Conservation (phyloP, 495 filamentous ascomycete genomes). For the Penicillium chermesinum region DNA sequence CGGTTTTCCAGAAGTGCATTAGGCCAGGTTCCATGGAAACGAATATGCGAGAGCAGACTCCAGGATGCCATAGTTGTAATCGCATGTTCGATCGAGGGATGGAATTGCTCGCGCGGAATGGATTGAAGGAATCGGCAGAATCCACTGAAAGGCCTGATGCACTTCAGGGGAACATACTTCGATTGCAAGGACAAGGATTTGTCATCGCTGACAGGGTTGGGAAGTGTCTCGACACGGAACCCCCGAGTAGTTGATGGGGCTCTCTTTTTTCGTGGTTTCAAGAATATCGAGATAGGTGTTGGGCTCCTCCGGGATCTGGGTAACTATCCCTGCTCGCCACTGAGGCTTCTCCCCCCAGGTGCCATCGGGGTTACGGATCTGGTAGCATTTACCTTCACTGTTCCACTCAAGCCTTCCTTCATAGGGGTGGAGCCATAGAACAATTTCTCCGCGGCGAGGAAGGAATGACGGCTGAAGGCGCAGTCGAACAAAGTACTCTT, state of each 20-base stretch:
- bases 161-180: conserved; percentile 50
- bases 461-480: conserved; percentile 45
- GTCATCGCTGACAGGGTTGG: conserved; percentile 44
- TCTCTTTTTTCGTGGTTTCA: conserved; percentile 30
- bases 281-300: conserved; percentile 40
- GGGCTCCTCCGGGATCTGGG: conserved; percentile 45
- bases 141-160: conserved; percentile 51
- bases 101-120: conserved; percentile 34
- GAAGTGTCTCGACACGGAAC: conserved; percentile 53
- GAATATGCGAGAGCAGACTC: conserved; percentile 46
- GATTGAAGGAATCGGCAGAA: conserved; percentile 44
- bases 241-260: conserved; percentile 47
- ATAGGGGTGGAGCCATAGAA: conserved; percentile 46
- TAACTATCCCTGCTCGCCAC: conserved; percentile 55
- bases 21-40: conserved; percentile 52
- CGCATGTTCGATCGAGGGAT: conserved; percentile 52
- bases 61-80: conserved; percentile 49
- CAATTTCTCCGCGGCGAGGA: conserved; percentile 53
- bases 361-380: conserved; percentile 27
- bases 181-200: conserved; percentile 49
- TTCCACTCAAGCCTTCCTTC: conserved; percentile 37
- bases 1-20: conserved; percentile 44
- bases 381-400: conserved; percentile 18
- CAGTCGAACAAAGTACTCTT: conserved; percentile 30
- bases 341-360: conserved; percentile 32